phyloP scores from a whole-genome alignment of 495 filamentous ascomycete species.

The Aspergillus homomorphus region DNA sequence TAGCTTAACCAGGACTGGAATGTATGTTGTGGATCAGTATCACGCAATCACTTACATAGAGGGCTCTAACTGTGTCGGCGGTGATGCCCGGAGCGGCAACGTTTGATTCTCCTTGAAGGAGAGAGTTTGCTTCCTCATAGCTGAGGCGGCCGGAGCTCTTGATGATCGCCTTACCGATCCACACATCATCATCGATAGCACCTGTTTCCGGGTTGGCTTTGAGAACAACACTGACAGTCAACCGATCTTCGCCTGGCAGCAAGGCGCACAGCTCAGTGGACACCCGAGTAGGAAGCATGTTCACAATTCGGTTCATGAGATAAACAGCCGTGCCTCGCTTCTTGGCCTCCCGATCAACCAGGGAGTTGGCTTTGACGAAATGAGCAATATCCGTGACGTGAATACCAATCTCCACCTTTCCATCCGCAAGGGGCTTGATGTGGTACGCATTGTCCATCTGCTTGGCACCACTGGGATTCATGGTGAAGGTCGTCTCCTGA shows the following conservation, averaged over 20 bases:
- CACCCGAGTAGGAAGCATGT: slow-evolving; percentile 82
- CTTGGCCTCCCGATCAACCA: slow-evolving; percentile 96
- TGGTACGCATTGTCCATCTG: slow-evolving; percentile 91
- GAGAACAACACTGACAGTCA: slow-evolving; percentile 91
- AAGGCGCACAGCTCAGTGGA: slow-evolving; percentile 85
- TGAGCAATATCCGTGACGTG: slow-evolving; percentile 96
- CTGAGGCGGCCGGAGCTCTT: slow-evolving; percentile 83
- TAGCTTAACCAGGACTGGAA: not conserved
- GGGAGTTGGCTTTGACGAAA: slow-evolving; percentile 92
- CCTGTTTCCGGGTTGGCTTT: slow-evolving; percentile 76
- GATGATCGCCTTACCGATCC: slow-evolving; percentile 91
- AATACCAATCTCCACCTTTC: slow-evolving; percentile 88
- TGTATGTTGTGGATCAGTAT: not conserved
- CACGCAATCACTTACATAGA: slow-evolving; percentile 57
- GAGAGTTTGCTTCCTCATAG: slow-evolving; percentile 79
- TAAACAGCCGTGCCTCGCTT: slow-evolving; percentile 97
- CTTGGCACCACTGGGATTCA: slow-evolving; percentile 78
- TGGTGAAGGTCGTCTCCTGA: slow-evolving; percentile 82
- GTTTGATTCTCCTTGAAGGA: slow-evolving; percentile 59
- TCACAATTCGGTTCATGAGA: slow-evolving; percentile 84
- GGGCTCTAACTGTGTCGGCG: slow-evolving; percentile 67
- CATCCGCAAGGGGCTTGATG: slow-evolving; percentile 75
- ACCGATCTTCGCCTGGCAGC: slow-evolving; percentile 78
- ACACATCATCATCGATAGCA: slow-evolving; percentile 71
- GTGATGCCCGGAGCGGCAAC: slow-evolving; percentile 58